These are phyloP conservation scores for Euphorbia celastroides DNA, from an alignment of 441 rosid genomes.

Conservation along the genomic window DNA sequence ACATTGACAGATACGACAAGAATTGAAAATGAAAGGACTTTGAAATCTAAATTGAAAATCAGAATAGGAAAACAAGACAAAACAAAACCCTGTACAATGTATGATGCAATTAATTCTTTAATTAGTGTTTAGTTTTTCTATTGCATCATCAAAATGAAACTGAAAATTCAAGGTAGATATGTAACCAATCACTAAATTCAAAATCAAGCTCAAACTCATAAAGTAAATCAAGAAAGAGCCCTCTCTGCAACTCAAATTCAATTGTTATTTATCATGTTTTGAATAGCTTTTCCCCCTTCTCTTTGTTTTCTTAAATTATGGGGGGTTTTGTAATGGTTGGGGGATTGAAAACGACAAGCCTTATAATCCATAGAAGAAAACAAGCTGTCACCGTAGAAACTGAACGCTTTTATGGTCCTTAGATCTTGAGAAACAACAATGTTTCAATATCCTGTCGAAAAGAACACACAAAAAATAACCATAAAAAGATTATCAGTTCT, in stretches of 20 bases:
- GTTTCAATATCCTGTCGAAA: conserved; percentile 67
- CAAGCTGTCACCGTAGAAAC: conserved; percentile 35
- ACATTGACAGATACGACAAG: background rate
- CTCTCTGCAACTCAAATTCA: background rate
- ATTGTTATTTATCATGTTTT: background rate
- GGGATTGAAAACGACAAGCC: conserved; percentile 18
- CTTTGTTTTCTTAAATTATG: background rate
- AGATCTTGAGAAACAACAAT: conserved; percentile 26
- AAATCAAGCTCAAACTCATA: background rate
- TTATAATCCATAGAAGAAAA: conserved; percentile 22
- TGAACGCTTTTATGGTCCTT: conserved; percentile 21
- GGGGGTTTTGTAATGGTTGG: background rate
- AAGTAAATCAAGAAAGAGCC: background rate
- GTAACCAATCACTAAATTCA: background rate
- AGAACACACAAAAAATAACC: conserved; percentile 31
- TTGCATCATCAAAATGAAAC: background rate
- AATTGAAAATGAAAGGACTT: background rate
- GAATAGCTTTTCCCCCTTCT: background rate
- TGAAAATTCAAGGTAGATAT: background rate
- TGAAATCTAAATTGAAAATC: background rate
- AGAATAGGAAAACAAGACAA: background rate
- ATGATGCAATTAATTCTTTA: too few species aligned
- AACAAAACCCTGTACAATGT: background rate
- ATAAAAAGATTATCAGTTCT: conserved; percentile 60
- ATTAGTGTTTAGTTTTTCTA: background rate